Base-by-base conservation (phyloP, 192 early-diverging fungal species). In the Umbelopsis sp. region DNA sequence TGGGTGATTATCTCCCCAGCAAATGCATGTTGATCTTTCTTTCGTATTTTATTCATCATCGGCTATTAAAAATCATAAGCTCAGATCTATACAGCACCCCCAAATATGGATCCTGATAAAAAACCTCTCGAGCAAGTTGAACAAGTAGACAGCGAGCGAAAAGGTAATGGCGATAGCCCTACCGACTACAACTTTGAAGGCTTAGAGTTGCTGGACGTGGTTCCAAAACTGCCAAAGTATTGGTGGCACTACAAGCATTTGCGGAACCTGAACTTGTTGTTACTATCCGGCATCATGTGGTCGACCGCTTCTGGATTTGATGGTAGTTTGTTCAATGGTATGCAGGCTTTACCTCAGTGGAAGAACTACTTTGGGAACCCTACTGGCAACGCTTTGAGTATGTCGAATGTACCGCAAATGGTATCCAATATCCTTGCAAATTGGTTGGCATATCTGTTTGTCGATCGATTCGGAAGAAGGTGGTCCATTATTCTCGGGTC, bases 301-400 rank as follows among this genome's bases (percentile, higher is more conserved):
- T 65, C 59, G 8, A 65, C 59, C 29, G 36, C 59, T 17, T 36
- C 26, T 22, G 59, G 59, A 65, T 65, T 36, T 38, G 59, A 65
- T 65, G 59, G 59, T 29, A 36, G 31, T 65, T 38, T 65, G 59
- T 38, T 65, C 59, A 65, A 65, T 38, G 59, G 59, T 38, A 36
- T 65, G 59, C 59, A 65, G 29, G 59, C 59, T 65, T 36, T 65
- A n/a, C n/a, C n/a, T n/a, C n/a, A n/a, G n/a, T n/a, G n/a, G n/a
- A n/a, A n/a, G n/a, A n/a, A n/a, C n/a, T 65, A 65, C 59, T 65
- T 65, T 38, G 36, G 36, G 14, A 31, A 65, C 29, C 59, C 59
- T 14, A 65, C 59, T 38, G 59, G 59, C 29, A 38, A 38, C 14
- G 31, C 59, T 14, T 38, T 65, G 26, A 38, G 59, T 65, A 38